Base-by-base conservation (phyloP, 306 rosid species). In the Castanea mollissima region DNA sequence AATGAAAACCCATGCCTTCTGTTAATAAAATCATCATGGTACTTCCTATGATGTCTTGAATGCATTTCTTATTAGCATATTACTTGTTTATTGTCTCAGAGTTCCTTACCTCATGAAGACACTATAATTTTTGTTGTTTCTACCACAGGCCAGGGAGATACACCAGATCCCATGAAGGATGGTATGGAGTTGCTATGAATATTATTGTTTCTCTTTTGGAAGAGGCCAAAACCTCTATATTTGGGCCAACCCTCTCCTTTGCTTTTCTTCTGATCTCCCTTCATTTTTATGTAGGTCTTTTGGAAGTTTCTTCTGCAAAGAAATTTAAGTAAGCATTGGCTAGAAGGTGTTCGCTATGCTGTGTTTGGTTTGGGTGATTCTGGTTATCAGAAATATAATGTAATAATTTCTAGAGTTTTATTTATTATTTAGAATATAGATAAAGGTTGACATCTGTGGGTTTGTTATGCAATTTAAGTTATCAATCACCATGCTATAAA, bases 281-380 rank as follows among this genome's bases (percentile, higher is more conserved):
- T 74, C 29, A 4, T 74, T 5, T 77, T 11, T 67, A 14, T 87
- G 79, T 84, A 94, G 99, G 92, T 81, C 44, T 95, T 95, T 87
- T 95, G 99, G 99, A 92, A 82, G 77, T 86, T 74, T 84, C 89
- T 95, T 84, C 81, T 95, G 79, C 97, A 91, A 87, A 91, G 91
- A 81, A 91, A 78, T 82, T 87, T 95, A 71, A 81, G 76, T 81
- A 82, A 79, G 68, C 81, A 85, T 73, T 95, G 99, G 98, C 91
- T 95, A 68, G 79, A 82, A 57, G 95, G 92, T 60, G 81, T 93
- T 84, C 85, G 52, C 68, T 92, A 84, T 82, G 90, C 98, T 51
- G 95, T 95, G 74, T 95, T 95, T 32, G 99, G 97, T 41, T 85
- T 92, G 89, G 99, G 99, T 62, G 98, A 95, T 90, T 92, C 98